Evolutionary conservation across 768 basidiomycete genomes (phyloP), one percentile per base, ranked within the genome.

Genomic region (Amanita jacksonii): DNA sequence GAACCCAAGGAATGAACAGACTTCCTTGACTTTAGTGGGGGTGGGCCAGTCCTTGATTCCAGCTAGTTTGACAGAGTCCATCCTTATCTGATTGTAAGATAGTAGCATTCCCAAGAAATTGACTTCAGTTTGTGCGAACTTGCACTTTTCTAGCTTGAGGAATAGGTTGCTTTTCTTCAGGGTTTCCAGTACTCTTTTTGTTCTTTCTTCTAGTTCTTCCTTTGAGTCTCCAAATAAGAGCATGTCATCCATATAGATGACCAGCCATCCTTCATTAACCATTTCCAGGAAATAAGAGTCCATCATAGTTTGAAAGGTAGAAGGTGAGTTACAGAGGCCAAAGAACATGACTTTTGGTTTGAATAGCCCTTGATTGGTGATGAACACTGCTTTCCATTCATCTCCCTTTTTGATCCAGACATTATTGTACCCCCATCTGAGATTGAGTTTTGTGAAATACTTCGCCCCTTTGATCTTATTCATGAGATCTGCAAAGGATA

Each of bases 1-100:
- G 28, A 75, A 73, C 1, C 73, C 67, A 0, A 74, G 46, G 48
- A 75, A 75, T 2, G 53, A 54, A 47, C 62, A 58, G 0, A 72
- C 28, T 22, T 70, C 55, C 19, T 54, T 56, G 3, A 65, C 52
- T 0, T 35, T 60, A 0, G 20, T 48, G 0, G 69, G 70, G 0
- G n/a, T 39, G 0, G 62, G 67, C 70, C 73, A 74, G 0, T 66
- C 54, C 0, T 20, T 7, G 2, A 76, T 56, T 0, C 58, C 61
- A 1, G 56, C 24, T 0, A 73, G 40, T 49, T 74, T 74, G 0
- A 43, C 41, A 0, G 55, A 54, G 32, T 69, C 63, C 68, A 72
- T 73, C 0, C 24, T 10, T 3, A 71, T 42, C 2, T 55, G 32
- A 0, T 49, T 47, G 4, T 54, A 10, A 0, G 38, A 37, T 0